A percentile compares a stretch with the other conserved stretches of the same genome.
Evolutionary conservation across 2,329 filamentous ascomycete species (phyloP).

Genomic region (Ilyonectria robusta): DNA sequence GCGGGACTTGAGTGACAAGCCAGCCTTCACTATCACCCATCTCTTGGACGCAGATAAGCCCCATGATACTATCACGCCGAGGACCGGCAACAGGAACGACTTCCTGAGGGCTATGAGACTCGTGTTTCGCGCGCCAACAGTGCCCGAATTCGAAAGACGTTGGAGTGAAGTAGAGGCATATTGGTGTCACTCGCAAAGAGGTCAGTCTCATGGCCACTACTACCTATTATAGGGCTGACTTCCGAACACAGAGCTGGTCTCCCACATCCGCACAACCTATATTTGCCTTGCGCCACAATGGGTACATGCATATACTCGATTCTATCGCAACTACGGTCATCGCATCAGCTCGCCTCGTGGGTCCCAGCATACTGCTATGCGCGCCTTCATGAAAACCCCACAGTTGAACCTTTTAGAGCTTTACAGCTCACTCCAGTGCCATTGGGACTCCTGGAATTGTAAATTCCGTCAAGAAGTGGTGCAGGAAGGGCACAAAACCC

Average conservation of each 20-base stretch:
- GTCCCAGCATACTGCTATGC: background rate
- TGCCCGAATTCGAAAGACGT: background rate
- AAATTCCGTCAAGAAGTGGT: background rate
- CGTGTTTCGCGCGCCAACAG: background rate
- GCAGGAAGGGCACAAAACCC: no score
- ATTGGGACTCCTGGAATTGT: no score
- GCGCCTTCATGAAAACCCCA: background rate
- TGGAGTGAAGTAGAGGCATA: background rate
- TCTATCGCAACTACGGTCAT: background rate
- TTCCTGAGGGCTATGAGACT: background rate
- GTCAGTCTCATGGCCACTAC: background rate
- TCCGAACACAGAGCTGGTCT: background rate
- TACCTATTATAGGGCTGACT: background rate
- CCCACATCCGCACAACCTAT: background rate
- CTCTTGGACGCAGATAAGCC: background rate
- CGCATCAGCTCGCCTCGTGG: background rate
- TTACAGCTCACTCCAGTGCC: background rate
- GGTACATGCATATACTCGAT: background rate
- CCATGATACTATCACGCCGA: background rate
- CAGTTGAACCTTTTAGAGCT: background rate
- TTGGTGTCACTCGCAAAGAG: background rate
- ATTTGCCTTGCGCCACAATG: background rate
- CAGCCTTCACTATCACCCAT: background rate
- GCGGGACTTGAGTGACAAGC: background rate
- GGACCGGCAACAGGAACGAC: background rate